These are phyloP conservation scores for Syzygium grande DNA, from an alignment of 345 rosid species.

Conservation along the genomic window DNA sequence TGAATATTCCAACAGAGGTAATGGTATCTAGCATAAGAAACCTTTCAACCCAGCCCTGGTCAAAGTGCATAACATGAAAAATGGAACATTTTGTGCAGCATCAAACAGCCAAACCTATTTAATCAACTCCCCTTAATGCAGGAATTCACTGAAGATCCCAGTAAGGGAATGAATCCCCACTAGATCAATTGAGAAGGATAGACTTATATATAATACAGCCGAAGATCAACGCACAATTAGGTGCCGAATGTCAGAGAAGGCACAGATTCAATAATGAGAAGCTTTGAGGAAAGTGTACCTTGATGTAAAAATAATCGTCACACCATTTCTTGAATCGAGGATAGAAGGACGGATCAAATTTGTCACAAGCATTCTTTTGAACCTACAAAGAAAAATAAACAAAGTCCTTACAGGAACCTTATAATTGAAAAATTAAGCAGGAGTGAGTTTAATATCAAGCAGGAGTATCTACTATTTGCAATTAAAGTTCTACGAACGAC, in stretches of 20 bases:
- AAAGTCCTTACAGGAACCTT: not conserved
- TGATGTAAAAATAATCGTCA: constrained; percentile 87
- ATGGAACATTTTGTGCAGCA: not conserved
- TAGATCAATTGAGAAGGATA: not conserved
- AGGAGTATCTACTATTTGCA: not conserved
- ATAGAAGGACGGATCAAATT: constrained; percentile 82
- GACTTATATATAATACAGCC: not conserved
- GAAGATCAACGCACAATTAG: not conserved
- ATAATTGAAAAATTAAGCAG: not conserved
- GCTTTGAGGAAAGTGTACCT: constrained; percentile 30
- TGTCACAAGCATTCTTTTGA: constrained; percentile 80
- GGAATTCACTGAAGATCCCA: not conserved
- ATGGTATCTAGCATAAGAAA: not conserved
- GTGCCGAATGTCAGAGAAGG: not conserved
- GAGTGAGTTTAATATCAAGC: not conserved
- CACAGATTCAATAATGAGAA: not conserved
- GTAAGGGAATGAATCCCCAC: not conserved
- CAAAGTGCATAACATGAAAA: not conserved
- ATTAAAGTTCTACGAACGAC: not conserved
- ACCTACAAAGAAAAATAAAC: constrained; percentile 25
- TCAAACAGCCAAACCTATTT: not conserved
- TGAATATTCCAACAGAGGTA: not conserved
- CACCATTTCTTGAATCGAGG: constrained; percentile 97
- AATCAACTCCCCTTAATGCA: not conserved
- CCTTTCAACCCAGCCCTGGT: not conserved